Evolutionary conservation across 345 rosid genomes (phyloP).

Genomic region (Populus ilicifolia): DNA sequence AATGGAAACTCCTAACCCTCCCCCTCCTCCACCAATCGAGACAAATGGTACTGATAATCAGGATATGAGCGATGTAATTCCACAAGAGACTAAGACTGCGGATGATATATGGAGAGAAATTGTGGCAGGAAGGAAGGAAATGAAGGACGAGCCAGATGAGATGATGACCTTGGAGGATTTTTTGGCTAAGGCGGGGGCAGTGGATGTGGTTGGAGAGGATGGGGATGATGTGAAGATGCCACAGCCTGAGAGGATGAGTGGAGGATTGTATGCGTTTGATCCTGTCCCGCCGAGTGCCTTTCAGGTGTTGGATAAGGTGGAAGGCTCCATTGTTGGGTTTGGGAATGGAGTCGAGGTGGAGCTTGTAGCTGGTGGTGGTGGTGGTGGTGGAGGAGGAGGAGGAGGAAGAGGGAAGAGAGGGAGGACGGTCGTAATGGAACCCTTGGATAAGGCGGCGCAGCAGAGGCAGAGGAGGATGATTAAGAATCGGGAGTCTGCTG

Average conservation of each 20-base stretch:
- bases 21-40: not conserved
- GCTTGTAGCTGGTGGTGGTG: not conserved
- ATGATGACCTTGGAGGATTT: conserved; percentile 95
- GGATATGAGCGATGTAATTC: not conserved
- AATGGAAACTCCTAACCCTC: conserved; percentile 30
- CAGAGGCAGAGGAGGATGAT: conserved; percentile 98
- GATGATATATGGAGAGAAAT: conserved; percentile 94
- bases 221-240: conserved; percentile 24
- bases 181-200: conserved; percentile 63
- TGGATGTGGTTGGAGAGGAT: conserved; percentile 31
- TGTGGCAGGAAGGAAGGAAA: conserved; percentile 51
- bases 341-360: conserved; percentile 39
- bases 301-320: conserved; percentile 53
- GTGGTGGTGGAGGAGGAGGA: not conserved
- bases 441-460: conserved; percentile 76
- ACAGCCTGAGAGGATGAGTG: conserved; percentile 42
- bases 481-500: conserved; percentile 96
- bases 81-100: conserved; percentile 30
- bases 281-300: conserved; percentile 38
- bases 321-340: conserved; percentile 50
- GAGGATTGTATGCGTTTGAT: conserved; percentile 51
- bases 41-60: not conserved
- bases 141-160: conserved; percentile 78
- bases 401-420: conserved; percentile 74
- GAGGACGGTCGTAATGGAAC: conserved; percentile 53